Evolutionary conservation across 495 filamentous ascomycete species (phyloP).

Genomic region (Bacidia gigantensis): DNA sequence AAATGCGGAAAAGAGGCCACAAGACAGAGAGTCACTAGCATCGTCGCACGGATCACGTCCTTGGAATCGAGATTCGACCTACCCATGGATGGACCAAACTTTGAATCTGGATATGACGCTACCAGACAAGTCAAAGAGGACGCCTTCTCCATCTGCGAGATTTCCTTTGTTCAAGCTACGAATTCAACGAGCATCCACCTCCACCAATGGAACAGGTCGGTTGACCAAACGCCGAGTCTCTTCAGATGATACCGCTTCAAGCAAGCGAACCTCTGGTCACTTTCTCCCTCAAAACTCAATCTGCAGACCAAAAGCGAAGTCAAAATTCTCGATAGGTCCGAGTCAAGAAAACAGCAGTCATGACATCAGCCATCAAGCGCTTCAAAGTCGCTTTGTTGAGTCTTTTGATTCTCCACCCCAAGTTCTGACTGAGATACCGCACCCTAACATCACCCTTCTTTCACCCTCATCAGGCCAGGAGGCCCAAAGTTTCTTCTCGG

Average conservation of each 20-base stretch:
- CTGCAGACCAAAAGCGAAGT: conserved; percentile 3
- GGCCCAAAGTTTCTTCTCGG: conserved; percentile 21
- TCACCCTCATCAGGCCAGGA: conserved; percentile 18
- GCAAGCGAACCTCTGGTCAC: background rate
- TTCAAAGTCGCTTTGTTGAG: conserved; percentile 15
- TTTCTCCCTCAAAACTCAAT: conserved; percentile 3
- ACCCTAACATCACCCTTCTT: conserved; percentile 11
- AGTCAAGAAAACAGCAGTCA: conserved; percentile 17
- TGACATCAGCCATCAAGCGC: conserved; percentile 6
- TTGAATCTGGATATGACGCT: conserved; percentile 14
- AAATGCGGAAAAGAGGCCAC: background rate
- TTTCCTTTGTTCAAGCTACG: conserved; percentile 14
- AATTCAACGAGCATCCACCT: conserved; percentile 14
- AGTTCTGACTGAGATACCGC: background rate
- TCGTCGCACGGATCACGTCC: conserved; percentile 14
- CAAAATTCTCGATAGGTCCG: conserved; percentile 5
- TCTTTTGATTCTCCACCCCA: conserved; percentile 6
- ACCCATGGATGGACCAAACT: conserved; percentile 17
- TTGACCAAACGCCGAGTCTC: conserved; percentile 6
- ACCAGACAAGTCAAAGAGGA: conserved; percentile 7
- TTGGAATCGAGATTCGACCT: conserved; percentile 19
- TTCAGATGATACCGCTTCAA: conserved; percentile 1
- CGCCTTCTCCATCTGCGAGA: background rate
- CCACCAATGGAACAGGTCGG: conserved; percentile 4
- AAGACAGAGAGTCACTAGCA: conserved; percentile 4